Percentiles rank a stretch among this genome's conserved stretches.
phyloP scores from a whole-genome alignment of 495 filamentous ascomycete species.

The Tuber umbilicatum region DNA sequence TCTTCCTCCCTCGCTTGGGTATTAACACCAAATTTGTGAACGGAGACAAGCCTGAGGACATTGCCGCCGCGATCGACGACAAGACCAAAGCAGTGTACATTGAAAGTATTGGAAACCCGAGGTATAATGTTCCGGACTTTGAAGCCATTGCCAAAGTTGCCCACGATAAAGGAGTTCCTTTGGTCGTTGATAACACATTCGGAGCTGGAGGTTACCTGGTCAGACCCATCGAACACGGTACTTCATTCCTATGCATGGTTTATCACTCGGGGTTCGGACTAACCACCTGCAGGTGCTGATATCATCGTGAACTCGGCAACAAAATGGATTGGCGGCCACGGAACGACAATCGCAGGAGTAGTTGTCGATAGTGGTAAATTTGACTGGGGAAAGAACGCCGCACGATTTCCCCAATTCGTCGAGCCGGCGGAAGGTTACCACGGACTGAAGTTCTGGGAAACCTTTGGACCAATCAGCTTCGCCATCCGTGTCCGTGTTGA shows the following conservation, averaged over 20 bases:
- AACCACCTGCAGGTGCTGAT: constrained; percentile 52
- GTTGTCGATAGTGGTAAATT: constrained; percentile 91
- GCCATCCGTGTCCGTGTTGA: constrained; percentile 77
- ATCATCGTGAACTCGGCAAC: constrained; percentile 94
- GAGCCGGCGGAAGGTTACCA: constrained; percentile 93
- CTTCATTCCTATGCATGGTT: constrained; percentile 1
- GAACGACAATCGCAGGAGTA: constrained; percentile 88
- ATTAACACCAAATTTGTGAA: constrained; percentile 86
- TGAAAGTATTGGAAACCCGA: constrained; percentile 92
- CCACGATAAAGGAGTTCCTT: constrained; percentile 72
- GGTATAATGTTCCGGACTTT: constrained; percentile 89
- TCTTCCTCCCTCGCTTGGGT: constrained; percentile 76
- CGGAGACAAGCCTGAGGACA: constrained; percentile 75
- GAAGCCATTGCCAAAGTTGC: constrained; percentile 74
- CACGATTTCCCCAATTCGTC: constrained; percentile 87
- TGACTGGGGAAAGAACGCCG: constrained; percentile 84
- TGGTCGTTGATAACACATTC: constrained; percentile 96
- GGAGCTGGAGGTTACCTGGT: constrained; percentile 90
- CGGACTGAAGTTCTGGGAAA: constrained; percentile 95
- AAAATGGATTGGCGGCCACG: constrained; percentile 98
- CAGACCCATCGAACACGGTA: constrained; percentile 84
- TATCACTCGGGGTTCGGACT: neutral
- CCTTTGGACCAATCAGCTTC: constrained; percentile 78
- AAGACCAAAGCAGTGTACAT: constrained; percentile 95
- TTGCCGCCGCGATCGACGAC: constrained; percentile 82